These are phyloP conservation scores for Sporobolomyces pararoseus DNA, from an alignment of 768 basidiomycete species.

Conservation along the genomic window DNA sequence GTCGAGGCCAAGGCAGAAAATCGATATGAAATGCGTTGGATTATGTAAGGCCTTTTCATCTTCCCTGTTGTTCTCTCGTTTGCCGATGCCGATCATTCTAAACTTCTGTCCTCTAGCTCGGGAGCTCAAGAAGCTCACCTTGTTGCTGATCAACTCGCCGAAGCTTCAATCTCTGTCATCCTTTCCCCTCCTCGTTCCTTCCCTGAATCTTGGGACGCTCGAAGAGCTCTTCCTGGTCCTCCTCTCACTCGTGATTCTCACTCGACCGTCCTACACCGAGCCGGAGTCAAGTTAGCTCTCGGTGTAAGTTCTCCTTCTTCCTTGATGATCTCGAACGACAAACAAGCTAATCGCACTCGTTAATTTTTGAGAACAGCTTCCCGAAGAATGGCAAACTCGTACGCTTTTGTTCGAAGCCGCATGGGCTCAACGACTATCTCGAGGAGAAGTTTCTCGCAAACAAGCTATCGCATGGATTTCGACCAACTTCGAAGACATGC, in stretches of 20 bases:
- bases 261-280: slow-evolving; percentile 60
- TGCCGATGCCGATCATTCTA: neutral
- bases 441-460: slow-evolving; percentile 51
- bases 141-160: slow-evolving; percentile 66
- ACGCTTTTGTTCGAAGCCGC: slow-evolving; percentile 74
- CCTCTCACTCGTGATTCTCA: slow-evolving; percentile 64
- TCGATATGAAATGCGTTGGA: slow-evolving; percentile 54
- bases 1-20: slow-evolving; percentile 53
- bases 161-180: slow-evolving; percentile 67
- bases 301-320: slow-evolving; percentile 51
- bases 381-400: slow-evolving; percentile 67
- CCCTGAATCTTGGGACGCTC: slow-evolving; percentile 24
- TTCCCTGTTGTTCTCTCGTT: too few species aligned
- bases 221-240: slow-evolving; percentile 58
- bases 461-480: slow-evolving; percentile 59
- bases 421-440: slow-evolving; percentile 57
- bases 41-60: slow-evolving; percentile 48
- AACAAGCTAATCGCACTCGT: too few species aligned
- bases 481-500: slow-evolving; percentile 58
- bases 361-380: slow-evolving; percentile 51
- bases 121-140: slow-evolving; percentile 68
- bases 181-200: slow-evolving; percentile 53
- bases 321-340: neutral
- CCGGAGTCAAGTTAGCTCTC: slow-evolving; percentile 70
- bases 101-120: too few species aligned